phyloP scores from a whole-genome alignment of 805 yeast genomes.

The Zygosaccharomyces pseudorouxii region DNA sequence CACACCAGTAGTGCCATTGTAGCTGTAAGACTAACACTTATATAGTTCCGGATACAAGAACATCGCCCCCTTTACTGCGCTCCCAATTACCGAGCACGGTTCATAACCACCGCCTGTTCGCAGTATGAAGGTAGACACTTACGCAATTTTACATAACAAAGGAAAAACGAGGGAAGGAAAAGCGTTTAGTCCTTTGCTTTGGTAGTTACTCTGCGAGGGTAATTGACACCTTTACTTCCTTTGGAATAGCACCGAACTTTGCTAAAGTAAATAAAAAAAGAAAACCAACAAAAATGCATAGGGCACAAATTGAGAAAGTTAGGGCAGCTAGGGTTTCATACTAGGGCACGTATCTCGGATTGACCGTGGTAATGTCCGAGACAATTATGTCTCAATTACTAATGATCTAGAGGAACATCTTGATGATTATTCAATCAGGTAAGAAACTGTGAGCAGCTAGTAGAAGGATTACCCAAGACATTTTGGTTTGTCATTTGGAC shows the following conservation, averaged over 20 bases:
- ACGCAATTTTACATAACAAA: not conserved
- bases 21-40: not conserved
- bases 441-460: too few relatives aligned
- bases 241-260: not conserved
- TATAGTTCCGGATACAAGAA: not conserved
- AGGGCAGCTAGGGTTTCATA: not conserved
- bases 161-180: not conserved
- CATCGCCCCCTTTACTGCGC: not conserved
- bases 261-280: not conserved
- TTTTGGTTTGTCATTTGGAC: too few relatives aligned
- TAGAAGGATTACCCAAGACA: too few relatives aligned
- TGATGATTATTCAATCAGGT: not conserved
- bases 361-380: not conserved
- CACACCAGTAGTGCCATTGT: not conserved
- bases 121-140: not conserved
- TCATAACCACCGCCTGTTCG: not conserved
- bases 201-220: not conserved
- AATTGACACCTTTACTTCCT: not conserved
- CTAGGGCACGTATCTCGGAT: not conserved
- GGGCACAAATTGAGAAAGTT: not conserved
- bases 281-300: not conserved
- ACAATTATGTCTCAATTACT: not conserved
- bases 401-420: not conserved
- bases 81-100: slow-evolving; percentile 1
- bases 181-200: not conserved